phyloP scores from a whole-genome alignment of 805 yeast genomes.

The Hanseniaspora singularis region DNA sequence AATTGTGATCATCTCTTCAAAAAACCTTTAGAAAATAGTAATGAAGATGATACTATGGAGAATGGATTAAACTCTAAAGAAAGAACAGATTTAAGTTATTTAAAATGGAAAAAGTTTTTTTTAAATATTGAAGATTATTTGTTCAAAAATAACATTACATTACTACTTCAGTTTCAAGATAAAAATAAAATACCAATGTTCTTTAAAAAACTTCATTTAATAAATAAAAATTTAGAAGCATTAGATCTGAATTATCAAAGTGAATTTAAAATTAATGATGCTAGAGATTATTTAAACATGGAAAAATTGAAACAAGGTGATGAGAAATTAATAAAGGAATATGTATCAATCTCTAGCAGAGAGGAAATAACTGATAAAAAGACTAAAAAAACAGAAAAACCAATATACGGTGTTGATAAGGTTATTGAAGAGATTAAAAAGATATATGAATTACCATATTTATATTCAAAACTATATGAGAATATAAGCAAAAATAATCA shows the following conservation, averaged over 20 bases:
- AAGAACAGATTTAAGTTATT: neutral
- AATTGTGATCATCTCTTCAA: neutral
- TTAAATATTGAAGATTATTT: neutral
- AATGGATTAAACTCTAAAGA: neutral
- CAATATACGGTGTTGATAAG: slow-evolving; percentile 3
- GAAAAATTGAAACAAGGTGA: neutral
- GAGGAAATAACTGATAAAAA: neutral
- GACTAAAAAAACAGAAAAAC: neutral
- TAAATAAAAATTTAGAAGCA: neutral
- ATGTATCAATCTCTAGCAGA: neutral
- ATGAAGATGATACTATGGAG: neutral
- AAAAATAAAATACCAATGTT: neutral
- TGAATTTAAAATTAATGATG: neutral
- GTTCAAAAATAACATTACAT: neutral
- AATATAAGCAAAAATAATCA: neutral
- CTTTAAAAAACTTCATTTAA: slow-evolving; percentile 3
- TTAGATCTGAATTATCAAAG: neutral
- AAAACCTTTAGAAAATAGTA: neutral
- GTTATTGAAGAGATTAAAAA: neutral
- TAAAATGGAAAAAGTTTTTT: slow-evolving; percentile 3
- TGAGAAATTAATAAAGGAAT: neutral
- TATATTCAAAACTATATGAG: neutral
- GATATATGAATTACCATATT: neutral
- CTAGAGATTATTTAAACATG: slow-evolving; percentile 6
- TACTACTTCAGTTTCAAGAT: slow-evolving; percentile 4